Evolutionary conservation across 352 stramenopile genomes (phyloP), one percentile per base, ranked within the genome.

Genomic region (Globisporangium echinulatum): DNA sequence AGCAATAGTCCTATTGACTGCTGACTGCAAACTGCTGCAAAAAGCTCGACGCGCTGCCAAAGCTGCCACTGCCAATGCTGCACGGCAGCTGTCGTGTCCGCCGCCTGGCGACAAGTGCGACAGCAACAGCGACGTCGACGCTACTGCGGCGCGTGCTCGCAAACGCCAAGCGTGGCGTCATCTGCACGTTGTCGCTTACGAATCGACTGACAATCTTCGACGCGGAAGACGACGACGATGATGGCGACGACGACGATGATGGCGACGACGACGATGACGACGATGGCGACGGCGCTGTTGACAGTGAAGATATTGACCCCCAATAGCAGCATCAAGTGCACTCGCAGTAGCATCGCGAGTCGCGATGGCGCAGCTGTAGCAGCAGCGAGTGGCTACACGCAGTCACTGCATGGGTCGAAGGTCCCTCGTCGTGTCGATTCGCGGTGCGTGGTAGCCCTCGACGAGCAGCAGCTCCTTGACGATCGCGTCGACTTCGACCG

Each of bases 171-270:
- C 71, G 79, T 52, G 81, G 81, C 1, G 66, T 88, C 50, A 36
- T 91, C 17, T 88, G 77, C 39, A 59, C 85, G 8, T 62, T 70
- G 14, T 51, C 73, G 7, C 56, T 59, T 52, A 54, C 64, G 17
- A 70, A 58, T 51, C 64, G 70, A 36, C 71, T 91, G 50, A 63
- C 61, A 37, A 62, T 91, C 37, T 73, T 82, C 13, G 82, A 91
- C 56, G 79, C 72, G 37, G 81, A 88, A 67, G 79, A 91, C 25
- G 68, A 62, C 14, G 67, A 77, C 15, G 71, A 80, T 9, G 63
- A 79, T 1, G 74, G 78, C 1, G 61, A 72, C 2, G 64, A 75
- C 1, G 56, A 63, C 1, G 64, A 57, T 5, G 59, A 53, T 4
- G 36, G 39, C 25, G 68, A 62, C 14, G 67, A 77, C 15, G 71